Percentiles rank a stretch among this genome's conserved stretches.
These are phyloP conservation scores for Trichoderma koningii DNA, from an alignment of 2,329 filamentous ascomycete species.

Conservation along the genomic window DNA sequence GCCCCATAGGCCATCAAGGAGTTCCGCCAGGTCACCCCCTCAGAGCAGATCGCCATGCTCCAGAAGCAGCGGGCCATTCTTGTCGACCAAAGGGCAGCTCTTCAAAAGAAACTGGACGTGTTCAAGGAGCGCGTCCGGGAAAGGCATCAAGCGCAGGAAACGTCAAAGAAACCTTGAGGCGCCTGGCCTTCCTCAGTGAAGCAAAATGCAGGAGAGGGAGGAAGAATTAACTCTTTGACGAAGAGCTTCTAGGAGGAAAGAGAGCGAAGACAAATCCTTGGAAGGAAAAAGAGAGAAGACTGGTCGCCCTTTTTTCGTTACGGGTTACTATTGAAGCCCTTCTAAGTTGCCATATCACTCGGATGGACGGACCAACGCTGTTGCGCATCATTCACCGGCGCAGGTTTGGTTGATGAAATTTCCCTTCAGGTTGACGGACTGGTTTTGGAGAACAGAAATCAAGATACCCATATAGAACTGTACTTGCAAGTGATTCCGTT, in stretches of 20 bases:
- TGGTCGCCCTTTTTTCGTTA: neutral
- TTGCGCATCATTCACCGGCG: neutral
- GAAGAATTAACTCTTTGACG: neutral
- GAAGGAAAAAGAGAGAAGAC: too few species aligned
- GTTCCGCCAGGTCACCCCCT: slow-evolving; percentile 44
- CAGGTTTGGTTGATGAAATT: neutral
- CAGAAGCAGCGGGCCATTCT: slow-evolving; percentile 47
- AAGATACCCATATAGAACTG: slow-evolving; percentile 16
- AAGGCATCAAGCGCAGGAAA: slow-evolving; percentile 38
- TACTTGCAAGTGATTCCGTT: neutral
- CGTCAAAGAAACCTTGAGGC: slow-evolving; percentile 23
- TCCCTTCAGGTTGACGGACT: neutral
- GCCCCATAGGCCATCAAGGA: slow-evolving; percentile 38
- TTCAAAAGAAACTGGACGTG: slow-evolving; percentile 48
- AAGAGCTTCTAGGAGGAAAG: neutral
- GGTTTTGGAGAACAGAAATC: neutral
- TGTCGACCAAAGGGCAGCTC: slow-evolving; percentile 41
- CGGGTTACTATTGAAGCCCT: too few species aligned
- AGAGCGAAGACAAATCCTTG: too few species aligned
- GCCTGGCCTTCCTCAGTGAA: too few species aligned
- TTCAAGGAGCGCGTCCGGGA: slow-evolving; percentile 46
- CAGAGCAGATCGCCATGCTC: slow-evolving; percentile 50
- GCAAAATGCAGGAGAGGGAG: neutral
- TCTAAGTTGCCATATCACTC: neutral
- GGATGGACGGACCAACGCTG: neutral